These are phyloP conservation scores for Cyberlindnera lachancei DNA, from an alignment of 805 yeast genomes.

Conservation along the genomic window DNA sequence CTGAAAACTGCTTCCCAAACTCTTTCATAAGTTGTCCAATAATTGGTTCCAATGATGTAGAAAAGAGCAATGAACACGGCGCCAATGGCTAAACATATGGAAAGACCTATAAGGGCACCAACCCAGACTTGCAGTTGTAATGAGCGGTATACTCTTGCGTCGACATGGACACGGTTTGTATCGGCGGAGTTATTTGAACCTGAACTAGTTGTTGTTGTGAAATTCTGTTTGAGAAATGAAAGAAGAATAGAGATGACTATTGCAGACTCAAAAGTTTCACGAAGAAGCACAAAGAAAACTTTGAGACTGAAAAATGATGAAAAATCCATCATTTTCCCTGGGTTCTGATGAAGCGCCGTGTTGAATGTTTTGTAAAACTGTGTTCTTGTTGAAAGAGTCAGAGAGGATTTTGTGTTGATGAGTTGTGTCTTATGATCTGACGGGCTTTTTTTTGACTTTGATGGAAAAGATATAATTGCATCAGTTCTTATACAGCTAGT, in stretches of 20 bases:
- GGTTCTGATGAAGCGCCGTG: conserved; percentile 10
- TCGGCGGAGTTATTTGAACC: too few relatives aligned
- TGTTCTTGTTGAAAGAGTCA: too few relatives aligned
- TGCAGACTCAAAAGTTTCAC: conserved; percentile 92
- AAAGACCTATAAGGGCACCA: conserved; percentile 71
- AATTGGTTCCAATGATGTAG: conserved; percentile 71
- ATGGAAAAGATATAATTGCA: too few relatives aligned
- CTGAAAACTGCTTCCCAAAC: conserved; percentile 87
- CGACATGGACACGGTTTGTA: conserved; percentile 21
- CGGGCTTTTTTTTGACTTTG: too few relatives aligned
- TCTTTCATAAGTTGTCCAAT: conserved; percentile 83
- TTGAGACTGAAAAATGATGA: conserved; percentile 30
- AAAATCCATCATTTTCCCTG: neutral
- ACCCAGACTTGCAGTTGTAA: conserved; percentile 70
- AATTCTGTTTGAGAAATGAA: conserved; percentile 86
- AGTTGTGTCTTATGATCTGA: too few relatives aligned
- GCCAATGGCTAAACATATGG: conserved; percentile 67
- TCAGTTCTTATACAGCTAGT: too few relatives aligned
- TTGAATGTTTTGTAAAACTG: too few relatives aligned
- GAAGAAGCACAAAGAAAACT: conserved; percentile 80
- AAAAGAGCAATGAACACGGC: conserved; percentile 64
- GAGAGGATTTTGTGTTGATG: too few relatives aligned
- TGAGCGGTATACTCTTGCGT: conserved; percentile 28
- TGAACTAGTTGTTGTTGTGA: conserved; percentile 32
- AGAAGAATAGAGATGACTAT: conserved; percentile 85